Evolutionary conservation across 148 eudicot genomes (phyloP).

Genomic region (Rhododendron mucronatum): DNA sequence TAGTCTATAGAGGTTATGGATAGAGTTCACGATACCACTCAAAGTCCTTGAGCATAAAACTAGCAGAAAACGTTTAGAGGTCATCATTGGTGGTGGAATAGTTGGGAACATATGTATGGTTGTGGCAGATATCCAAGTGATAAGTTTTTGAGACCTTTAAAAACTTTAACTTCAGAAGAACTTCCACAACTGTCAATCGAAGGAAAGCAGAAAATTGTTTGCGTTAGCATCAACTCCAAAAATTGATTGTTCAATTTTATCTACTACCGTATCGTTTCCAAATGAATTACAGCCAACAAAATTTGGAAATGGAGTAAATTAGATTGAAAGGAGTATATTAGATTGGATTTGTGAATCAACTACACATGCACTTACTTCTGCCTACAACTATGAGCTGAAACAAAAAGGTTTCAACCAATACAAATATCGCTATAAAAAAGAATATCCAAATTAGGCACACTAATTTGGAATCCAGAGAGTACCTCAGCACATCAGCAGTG

Average conservation of each 20-base stretch:
- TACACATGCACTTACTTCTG: background rate
- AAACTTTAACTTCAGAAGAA: background rate
- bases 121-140: background rate
- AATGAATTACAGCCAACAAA: background rate
- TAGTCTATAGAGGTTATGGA: background rate
- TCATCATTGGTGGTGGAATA: constrained; percentile 13
- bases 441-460: background rate
- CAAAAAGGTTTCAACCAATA: background rate
- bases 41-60: background rate
- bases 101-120: background rate
- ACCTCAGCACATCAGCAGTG: constrained; percentile 89
- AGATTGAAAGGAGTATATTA: background rate
- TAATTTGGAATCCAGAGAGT: constrained; percentile 11
- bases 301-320: background rate
- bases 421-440: background rate
- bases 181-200: constrained; percentile 14
- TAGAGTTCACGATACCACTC: background rate
- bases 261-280: background rate
- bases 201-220: background rate
- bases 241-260: background rate
- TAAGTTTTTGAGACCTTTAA: background rate
- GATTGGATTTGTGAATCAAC: background rate
- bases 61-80: background rate
- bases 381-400: constrained; percentile 1
- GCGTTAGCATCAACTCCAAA: background rate